phyloP scores from a whole-genome alignment of 2,329 filamentous ascomycete genomes.

The Penicillium sp. region DNA sequence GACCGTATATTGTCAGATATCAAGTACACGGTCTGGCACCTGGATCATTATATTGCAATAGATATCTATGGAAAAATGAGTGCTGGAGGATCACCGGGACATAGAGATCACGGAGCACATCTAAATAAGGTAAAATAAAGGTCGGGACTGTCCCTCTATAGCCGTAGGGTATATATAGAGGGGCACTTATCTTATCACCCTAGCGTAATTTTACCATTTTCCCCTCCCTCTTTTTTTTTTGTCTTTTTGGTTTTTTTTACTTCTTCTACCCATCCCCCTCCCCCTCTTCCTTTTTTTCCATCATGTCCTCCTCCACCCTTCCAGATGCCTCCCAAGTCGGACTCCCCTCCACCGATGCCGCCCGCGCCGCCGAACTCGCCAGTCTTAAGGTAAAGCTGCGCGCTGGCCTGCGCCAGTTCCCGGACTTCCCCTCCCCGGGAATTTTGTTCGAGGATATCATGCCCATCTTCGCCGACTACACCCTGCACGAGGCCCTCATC shows the following conservation, averaged over 20 bases:
- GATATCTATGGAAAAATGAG: not conserved
- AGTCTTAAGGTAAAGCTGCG: slow-evolving; percentile 69
- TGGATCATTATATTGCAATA: too few species aligned
- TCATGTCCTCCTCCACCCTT: slow-evolving; percentile 42
- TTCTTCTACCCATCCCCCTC: slow-evolving; percentile 16
- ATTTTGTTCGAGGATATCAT: slow-evolving; percentile 98
- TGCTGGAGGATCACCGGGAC: too few species aligned
- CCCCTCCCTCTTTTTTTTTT: slow-evolving; percentile 16
- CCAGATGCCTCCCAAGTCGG: slow-evolving; percentile 47
- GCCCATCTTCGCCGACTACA: slow-evolving; percentile 82
- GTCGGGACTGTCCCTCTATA: not conserved
- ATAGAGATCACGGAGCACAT: not conserved
- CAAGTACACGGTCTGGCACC: too few species aligned
- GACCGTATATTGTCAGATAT: not conserved
- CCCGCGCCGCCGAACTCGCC: slow-evolving; percentile 57
- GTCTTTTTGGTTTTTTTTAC: slow-evolving; percentile 22
- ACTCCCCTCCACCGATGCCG: slow-evolving; percentile 48
- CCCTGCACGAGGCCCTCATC: slow-evolving; percentile 74
- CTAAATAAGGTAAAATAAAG: not conserved
- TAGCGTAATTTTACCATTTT: slow-evolving; percentile 12
- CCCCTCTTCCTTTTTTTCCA: slow-evolving; percentile 26
- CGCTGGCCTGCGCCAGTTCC: slow-evolving; percentile 76
- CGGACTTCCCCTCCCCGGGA: slow-evolving; percentile 88
- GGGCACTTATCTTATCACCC: slow-evolving; percentile 13
- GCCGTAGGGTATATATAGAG: slow-evolving; percentile 2